phyloP scores from a whole-genome alignment of 2,329 filamentous ascomycete genomes.

The Didymosphaeria variabile region DNA sequence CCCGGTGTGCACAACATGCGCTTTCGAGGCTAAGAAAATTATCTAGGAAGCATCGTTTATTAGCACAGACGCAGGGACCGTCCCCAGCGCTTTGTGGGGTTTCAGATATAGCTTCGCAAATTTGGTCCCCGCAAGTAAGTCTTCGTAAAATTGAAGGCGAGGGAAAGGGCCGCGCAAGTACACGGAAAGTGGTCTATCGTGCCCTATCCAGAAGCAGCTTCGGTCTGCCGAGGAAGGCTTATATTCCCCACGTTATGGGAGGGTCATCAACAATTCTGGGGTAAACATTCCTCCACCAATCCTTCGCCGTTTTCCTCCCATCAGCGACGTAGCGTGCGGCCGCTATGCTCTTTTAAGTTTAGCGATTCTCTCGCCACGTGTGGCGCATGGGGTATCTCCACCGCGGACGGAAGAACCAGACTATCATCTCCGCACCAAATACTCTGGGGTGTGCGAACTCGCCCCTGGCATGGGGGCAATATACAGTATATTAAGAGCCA shows the following conservation, averaged over 20 bases:
- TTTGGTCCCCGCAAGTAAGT: background rate
- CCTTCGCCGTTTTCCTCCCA: conserved; percentile 19
- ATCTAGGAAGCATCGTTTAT: background rate
- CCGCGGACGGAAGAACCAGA: conserved; percentile 24
- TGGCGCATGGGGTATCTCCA: conserved; percentile 23
- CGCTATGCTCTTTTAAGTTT: conserved; percentile 26
- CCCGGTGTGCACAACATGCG: conserved; percentile 9
- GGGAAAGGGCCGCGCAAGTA: background rate
- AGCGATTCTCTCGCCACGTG: conserved; percentile 31
- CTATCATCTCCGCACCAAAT: conserved; percentile 28
- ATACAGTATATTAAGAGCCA: conserved; percentile 30
- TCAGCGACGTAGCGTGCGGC: conserved; percentile 12
- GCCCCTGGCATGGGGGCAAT: conserved; percentile 19
- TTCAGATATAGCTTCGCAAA: background rate
- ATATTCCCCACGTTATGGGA: conserved; percentile 10
- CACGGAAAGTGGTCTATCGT: background rate
- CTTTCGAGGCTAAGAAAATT: background rate
- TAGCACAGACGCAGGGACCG: background rate
- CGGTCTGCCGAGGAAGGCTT: conserved; percentile 1
- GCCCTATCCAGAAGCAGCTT: background rate
- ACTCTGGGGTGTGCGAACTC: conserved; percentile 12
- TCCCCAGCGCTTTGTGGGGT: too few relatives aligned
- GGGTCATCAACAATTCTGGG: conserved; percentile 1
- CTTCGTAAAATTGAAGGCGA: background rate
- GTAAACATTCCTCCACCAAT: conserved; percentile 38